A percentile compares a stretch with the other conserved stretches of the same genome.
phyloP scores from a whole-genome alignment of 257 asterid genomes.

The Solanum medicagineum region DNA sequence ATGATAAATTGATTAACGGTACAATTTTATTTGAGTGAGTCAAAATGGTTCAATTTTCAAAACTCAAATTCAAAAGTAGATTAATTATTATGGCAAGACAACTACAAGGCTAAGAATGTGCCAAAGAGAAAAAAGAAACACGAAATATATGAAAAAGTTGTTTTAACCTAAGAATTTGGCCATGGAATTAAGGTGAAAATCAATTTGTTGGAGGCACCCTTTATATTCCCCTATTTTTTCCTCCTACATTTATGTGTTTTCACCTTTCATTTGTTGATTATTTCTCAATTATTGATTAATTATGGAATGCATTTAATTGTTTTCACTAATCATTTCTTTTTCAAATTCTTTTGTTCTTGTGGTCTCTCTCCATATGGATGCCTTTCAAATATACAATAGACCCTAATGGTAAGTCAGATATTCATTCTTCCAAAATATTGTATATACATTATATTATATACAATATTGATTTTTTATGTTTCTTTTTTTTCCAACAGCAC shows the following conservation, averaged over 20 bases:
- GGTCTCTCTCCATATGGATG: neutral
- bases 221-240: neutral
- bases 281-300: neutral
- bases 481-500: constrained; percentile 5
- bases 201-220: neutral
- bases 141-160: neutral
- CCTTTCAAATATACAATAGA: constrained; percentile 12
- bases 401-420: constrained; percentile 23
- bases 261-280: neutral
- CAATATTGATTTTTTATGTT: neutral
- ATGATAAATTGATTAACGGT: neutral
- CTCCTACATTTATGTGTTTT: neutral
- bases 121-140: neutral
- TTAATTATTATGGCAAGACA: neutral
- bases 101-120: neutral
- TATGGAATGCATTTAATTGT: neutral
- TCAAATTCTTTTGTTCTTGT: neutral
- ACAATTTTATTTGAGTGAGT: neutral
- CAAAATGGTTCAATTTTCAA: accelerated
- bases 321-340: neutral
- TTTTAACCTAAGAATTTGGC: neutral
- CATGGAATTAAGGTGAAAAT: neutral
- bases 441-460: neutral
- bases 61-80: neutral
- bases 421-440: neutral